Evolutionary conservation across 805 yeast genomes (phyloP).

Genomic region (Candida pseudofarinosa): DNA sequence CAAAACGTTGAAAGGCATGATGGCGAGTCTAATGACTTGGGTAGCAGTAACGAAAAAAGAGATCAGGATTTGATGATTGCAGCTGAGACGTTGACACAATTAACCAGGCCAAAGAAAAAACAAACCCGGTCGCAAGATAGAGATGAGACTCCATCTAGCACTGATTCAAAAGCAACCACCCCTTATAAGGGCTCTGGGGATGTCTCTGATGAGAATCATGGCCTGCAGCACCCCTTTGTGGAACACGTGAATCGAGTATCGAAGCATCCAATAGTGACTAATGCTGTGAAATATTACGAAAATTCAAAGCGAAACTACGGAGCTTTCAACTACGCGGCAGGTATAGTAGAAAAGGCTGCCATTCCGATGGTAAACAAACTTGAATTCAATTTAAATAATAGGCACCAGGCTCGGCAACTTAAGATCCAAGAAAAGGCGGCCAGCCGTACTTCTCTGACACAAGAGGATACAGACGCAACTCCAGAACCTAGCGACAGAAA

Average conservation of each 20-base stretch:
- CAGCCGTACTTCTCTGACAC: background rate
- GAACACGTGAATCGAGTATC: slow-evolving; percentile 34
- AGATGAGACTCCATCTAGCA: background rate
- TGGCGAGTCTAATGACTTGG: background rate
- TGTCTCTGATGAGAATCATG: slow-evolving; percentile 4
- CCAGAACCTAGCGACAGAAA: background rate
- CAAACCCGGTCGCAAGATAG: background rate
- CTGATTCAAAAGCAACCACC: background rate
- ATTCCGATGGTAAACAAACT: slow-evolving; percentile 49
- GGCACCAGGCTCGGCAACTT: slow-evolving; percentile 28
- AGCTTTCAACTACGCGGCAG: slow-evolving; percentile 58
- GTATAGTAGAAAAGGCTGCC: slow-evolving; percentile 53
- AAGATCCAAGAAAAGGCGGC: slow-evolving; percentile 14
- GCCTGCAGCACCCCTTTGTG: slow-evolving; percentile 33
- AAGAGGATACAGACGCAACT: slow-evolving; percentile 2
- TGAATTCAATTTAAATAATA: slow-evolving; percentile 41
- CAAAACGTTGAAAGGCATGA: background rate
- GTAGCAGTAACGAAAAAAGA: background rate
- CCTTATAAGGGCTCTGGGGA: background rate
- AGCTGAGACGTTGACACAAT: slow-evolving; percentile 39
- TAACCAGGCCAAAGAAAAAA: slow-evolving; percentile 15
- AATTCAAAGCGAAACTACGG: slow-evolving; percentile 43
- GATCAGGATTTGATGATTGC: slow-evolving; percentile 32
- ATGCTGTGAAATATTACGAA: slow-evolving; percentile 47
- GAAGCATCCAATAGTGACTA: slow-evolving; percentile 41